Percentiles rank a stretch among this genome's conserved stretches.
Evolutionary conservation across 1,284 basidiomycete genomes (phyloP).

Genomic region (Cutaneotrichosporon cavernicola): DNA sequence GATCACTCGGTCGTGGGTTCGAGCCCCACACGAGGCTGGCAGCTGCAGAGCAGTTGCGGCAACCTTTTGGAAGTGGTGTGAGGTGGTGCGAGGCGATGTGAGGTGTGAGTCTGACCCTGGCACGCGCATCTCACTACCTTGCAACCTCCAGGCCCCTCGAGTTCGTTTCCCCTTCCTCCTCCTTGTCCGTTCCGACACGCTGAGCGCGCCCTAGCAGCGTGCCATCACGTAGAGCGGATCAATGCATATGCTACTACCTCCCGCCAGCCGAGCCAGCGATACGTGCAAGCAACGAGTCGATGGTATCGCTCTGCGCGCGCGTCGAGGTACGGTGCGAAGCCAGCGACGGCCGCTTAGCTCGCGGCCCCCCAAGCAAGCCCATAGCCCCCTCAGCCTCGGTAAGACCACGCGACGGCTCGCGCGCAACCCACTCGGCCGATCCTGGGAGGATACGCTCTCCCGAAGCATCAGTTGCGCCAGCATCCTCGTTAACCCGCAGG

Average conservation of each 20-base stretch:
- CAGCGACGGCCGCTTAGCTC: neutral
- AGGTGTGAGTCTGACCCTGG: constrained; percentile 45
- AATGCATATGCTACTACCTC: constrained; percentile 7
- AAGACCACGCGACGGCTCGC: constrained; percentile 11
- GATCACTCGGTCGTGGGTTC: constrained; percentile 17
- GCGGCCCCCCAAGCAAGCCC: constrained; percentile 19
- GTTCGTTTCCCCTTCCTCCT: too few species aligned
- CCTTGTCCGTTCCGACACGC: neutral
- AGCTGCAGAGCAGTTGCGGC: neutral
- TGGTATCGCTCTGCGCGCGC: constrained; percentile 2
- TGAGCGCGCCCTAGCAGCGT: too few species aligned
- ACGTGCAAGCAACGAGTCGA: constrained; percentile 11
- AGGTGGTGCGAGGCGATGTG: constrained; percentile 46
- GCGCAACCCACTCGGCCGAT: constrained; percentile 19
- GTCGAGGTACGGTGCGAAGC: neutral
- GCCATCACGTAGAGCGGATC: neutral
- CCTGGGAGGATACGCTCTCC: constrained; percentile 9
- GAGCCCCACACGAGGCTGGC: constrained; percentile 17
- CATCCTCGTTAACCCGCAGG: constrained; percentile 31
- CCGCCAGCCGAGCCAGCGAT: constrained; percentile 4
- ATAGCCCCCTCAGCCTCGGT: constrained; percentile 12
- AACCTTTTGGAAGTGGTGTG: constrained; percentile 28
- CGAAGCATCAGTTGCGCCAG: neutral
- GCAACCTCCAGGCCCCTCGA: too few species aligned
- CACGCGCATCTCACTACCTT: neutral